phyloP scores from a whole-genome alignment of 208 protist genomes.

The Leishmania arabica region DNA sequence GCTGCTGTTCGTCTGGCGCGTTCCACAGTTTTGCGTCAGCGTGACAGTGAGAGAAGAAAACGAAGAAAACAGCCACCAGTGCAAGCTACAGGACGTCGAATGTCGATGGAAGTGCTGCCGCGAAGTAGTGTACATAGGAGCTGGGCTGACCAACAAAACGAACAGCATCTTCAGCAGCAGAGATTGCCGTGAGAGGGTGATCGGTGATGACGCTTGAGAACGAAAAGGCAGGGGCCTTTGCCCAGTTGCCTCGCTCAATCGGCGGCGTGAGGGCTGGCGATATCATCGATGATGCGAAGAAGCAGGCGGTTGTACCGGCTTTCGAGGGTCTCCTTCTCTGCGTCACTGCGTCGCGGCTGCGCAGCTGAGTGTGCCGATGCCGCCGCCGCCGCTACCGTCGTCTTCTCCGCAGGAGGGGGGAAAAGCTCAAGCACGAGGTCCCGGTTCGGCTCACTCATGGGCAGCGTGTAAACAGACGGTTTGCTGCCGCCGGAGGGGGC shows the following conservation, averaged over 20 bases:
- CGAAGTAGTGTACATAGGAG: background rate
- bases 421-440: conserved; percentile 13
- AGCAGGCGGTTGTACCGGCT: conserved; percentile 21
- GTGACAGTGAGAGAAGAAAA: background rate
- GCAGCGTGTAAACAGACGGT: conserved; percentile 13
- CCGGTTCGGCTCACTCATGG: conserved; percentile 4
- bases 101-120: background rate
- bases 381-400: background rate
- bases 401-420: background rate
- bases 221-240: background rate
- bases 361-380: background rate
- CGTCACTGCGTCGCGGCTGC: background rate
- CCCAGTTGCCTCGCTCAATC: background rate
- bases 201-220: background rate
- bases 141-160: background rate
- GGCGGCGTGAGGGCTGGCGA: background rate
- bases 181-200: background rate
- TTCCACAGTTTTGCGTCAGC: background rate
- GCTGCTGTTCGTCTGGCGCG: background rate
- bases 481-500: background rate
- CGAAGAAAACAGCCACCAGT: background rate
- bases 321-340: conserved; percentile 10
- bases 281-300: conserved; percentile 16
- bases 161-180: background rate
- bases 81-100: background rate